Evolutionary conservation across 331 rosid genomes (phyloP).

Genomic region (Phaseolus coccineus): DNA sequence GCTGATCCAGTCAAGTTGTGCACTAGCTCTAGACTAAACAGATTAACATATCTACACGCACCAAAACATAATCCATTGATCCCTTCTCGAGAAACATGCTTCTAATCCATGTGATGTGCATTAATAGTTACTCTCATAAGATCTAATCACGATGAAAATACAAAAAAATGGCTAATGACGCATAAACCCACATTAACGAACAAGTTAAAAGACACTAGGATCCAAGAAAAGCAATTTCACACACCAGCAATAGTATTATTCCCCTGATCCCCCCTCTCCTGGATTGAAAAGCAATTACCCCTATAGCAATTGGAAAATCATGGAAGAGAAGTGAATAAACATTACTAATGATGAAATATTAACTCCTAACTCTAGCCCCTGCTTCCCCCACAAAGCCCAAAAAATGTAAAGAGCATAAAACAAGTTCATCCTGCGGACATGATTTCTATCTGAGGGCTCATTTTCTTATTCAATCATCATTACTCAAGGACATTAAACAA

Average conservation of each 20-base stretch:
- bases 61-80: background rate
- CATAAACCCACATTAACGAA: background rate
- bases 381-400: background rate
- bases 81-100: slow-evolving; percentile 35
- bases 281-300: background rate
- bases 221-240: background rate
- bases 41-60: slow-evolving; percentile 19
- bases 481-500: slow-evolving; percentile 24
- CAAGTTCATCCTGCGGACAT: background rate
- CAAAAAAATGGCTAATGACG: slow-evolving; percentile 3
- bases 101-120: slow-evolving; percentile 14
- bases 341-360: slow-evolving; percentile 1
- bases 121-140: slow-evolving; percentile 7
- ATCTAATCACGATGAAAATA: slow-evolving; percentile 15
- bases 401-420: background rate
- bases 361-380: slow-evolving; percentile 1
- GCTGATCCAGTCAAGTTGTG: slow-evolving; percentile 39
- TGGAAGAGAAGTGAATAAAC: background rate
- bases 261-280: background rate
- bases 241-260: background rate
- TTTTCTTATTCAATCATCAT: slow-evolving; percentile 33
- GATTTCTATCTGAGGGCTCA: background rate
- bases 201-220: slow-evolving; percentile 2
- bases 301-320: slow-evolving; percentile 2
- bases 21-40: slow-evolving; percentile 19